Percentiles rank a stretch among this genome's conserved stretches.
Conservation (phyloP, 2,329 filamentous ascomycete genomes). For the Cladosporium sp. region DNA sequence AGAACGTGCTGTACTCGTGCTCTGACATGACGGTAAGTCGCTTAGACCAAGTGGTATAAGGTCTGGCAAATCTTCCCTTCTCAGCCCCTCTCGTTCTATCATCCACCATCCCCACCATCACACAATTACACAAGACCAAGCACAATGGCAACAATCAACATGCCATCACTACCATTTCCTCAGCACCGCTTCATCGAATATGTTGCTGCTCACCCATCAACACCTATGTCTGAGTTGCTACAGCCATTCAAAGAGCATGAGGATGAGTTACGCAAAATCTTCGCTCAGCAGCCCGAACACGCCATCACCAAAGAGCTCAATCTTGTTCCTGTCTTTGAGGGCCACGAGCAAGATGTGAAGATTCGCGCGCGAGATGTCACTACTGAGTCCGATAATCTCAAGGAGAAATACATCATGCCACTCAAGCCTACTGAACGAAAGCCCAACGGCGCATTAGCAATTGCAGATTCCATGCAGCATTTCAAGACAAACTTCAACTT, state of each 20-base stretch:
- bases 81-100: not conserved
- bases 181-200: conserved; percentile 53
- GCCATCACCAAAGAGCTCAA: conserved; percentile 62
- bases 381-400: conserved; percentile 61
- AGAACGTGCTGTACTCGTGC: not conserved
- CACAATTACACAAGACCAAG: not conserved
- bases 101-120: not conserved
- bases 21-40: conserved; percentile 8
- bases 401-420: conserved; percentile 69
- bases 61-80: not conserved
- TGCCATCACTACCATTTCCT: conserved; percentile 43
- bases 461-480: conserved; percentile 66
- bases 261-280: conserved; percentile 65
- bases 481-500: conserved; percentile 79
- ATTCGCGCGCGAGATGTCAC: conserved; percentile 63
- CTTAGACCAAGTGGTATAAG: not conserved
- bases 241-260: conserved; percentile 70
- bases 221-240: conserved; percentile 60
- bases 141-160: conserved; percentile 21
- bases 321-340: conserved; percentile 65
- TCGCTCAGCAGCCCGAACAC: conserved; percentile 67
- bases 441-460: conserved; percentile 63
- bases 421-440: conserved; percentile 65
- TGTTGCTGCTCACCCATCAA: conserved; percentile 57
- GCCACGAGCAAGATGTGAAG: conserved; percentile 57